Base-by-base conservation (phyloP, 495 filamentous ascomycete species). In the Filosporella fistucella region DNA sequence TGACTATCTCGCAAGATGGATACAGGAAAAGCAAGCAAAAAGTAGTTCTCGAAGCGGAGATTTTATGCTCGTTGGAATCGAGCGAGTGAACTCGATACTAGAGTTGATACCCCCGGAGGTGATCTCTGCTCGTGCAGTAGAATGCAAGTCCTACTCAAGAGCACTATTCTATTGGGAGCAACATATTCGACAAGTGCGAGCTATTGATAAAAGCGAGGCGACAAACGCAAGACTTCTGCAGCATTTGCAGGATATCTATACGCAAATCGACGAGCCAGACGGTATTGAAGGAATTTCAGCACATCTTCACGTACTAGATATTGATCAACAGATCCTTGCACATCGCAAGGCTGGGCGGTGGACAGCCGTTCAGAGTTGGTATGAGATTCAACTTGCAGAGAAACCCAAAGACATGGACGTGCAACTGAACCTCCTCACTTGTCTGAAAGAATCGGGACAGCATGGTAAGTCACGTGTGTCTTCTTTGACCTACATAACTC, bases 351-450 rank as follows among this genome's bases (percentile, higher is more conserved):
- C 89, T 28, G 91, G 90, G n/a, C 77, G 91, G 60, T 99, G 91
- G 93, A 87, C 88, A n/a, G 89, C 93, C 40, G 94, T 88, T 34
- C 91, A 96, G 68, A 93, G 86, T 55, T 99, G 93, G 93, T 97
- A 97, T 64, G 90, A 97, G 61, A 74, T 94, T 28, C 80, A 85
- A 49, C 76, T 95, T 29, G 84, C 82, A 6, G 81, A 91, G 51
- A 77, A 84, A 35, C 89, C 94, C 1, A 70, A 82, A 34, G 82
- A 96, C 63, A 52, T 75, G 18, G 82, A 93, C 35, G 72, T 84
- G 13, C 90, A 97, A 62, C 73, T 85, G 49, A 83, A 95, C 61
- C 77, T 97, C 18, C 68, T 97, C 32, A 86, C 82, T 5, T 96
- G 94, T 58, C 74, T 99, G 12, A 91, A 88, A 58, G 88, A 96